These are phyloP conservation scores for Singerocomus inundabilis DNA, from an alignment of 1,284 basidiomycete species.

Conservation along the genomic window DNA sequence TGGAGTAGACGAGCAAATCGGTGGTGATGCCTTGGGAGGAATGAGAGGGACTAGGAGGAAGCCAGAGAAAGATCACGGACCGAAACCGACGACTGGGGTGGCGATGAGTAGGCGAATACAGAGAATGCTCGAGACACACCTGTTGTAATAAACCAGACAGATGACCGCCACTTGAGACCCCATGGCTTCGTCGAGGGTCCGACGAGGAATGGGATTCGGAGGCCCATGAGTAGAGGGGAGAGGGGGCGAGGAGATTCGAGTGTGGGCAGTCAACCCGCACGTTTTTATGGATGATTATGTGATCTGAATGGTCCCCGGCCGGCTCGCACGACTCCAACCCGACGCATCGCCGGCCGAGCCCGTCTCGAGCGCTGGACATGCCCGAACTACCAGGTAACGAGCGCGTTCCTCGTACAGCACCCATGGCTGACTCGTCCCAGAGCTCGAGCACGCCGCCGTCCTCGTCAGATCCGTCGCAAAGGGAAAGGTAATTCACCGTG, in stretches of 20 bases:
- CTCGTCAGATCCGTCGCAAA: slow-evolving; percentile 55
- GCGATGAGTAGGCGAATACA: slow-evolving; percentile 5
- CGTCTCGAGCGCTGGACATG: background rate
- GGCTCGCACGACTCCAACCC: background rate
- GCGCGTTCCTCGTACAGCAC: too few relatives aligned
- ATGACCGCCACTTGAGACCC: slow-evolving; percentile 54
- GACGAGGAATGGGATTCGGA: background rate
- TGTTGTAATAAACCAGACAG: slow-evolving; percentile 49
- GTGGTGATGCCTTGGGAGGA: slow-evolving; percentile 51
- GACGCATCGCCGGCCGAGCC: too few relatives aligned
- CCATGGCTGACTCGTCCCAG: slow-evolving; percentile 33
- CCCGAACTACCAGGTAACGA: slow-evolving; percentile 62
- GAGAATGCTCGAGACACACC: slow-evolving; percentile 25
- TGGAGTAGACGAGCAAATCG: slow-evolving; percentile 65
- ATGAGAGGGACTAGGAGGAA: background rate
- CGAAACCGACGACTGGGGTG: slow-evolving; percentile 36
- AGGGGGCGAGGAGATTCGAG: too few relatives aligned
- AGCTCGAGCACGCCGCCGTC: slow-evolving; percentile 71
- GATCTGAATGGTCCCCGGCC: background rate
- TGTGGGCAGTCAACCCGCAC: background rate
- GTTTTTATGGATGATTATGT: slow-evolving; percentile 14
- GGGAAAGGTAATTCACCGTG: slow-evolving; percentile 55
- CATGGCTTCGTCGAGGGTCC: slow-evolving; percentile 18
- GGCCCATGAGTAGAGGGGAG: slow-evolving; percentile 14
- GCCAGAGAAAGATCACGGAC: slow-evolving; percentile 19